Evolutionary conservation across 2,329 filamentous ascomycete species (phyloP), one percentile per base, ranked within the genome.

Genomic region (Sordariomycetes sp.): DNA sequence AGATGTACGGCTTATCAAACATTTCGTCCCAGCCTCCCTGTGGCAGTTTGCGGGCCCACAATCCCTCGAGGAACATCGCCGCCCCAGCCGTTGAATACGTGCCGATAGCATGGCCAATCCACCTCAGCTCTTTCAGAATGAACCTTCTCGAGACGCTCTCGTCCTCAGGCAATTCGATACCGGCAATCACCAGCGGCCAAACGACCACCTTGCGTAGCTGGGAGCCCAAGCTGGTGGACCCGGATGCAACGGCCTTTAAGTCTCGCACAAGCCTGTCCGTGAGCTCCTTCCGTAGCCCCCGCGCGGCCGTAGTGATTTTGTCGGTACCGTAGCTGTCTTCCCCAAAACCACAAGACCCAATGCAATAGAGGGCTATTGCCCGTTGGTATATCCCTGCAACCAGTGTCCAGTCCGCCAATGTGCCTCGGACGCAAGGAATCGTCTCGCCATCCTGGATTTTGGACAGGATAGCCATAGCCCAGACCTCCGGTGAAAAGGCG

Each of bases 181-280:
- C 67, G 0, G 62, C 63, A 10, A 68, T 65, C 0, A 66, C 54
- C 7, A 67, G 59, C 50, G 66, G 63, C 67, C 67, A 68, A 1
- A 64, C 50, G n/a, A 64, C 57, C 7, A 65, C 52, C 43, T 62
- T 64, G 18, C 61, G 59, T 10, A 66, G 58, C 8, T 61, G 59
- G 5, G 25, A 28, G 4, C 58, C 53, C 6, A 58, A 32, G 16
- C 48, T 25, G 20, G 48, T 25, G n/a, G 48, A 22, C 4, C 24
- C 48, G 3, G 24, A 12, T 24, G 48, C 3, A 22, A 51, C 7
- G 48, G 48, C n/a, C 20, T 25, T 51, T 6, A 51, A 25, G 20
- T 51, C 48, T 5, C 20, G 11, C 4, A 51, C 11, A 4, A 51
- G 48, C 6, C 11, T 24, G 5, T 24, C 48, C 20, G 20, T 14